Evolutionary conservation across 805 yeast species (phyloP).

Genomic region (Zygosaccharomyces bailii): DNA sequence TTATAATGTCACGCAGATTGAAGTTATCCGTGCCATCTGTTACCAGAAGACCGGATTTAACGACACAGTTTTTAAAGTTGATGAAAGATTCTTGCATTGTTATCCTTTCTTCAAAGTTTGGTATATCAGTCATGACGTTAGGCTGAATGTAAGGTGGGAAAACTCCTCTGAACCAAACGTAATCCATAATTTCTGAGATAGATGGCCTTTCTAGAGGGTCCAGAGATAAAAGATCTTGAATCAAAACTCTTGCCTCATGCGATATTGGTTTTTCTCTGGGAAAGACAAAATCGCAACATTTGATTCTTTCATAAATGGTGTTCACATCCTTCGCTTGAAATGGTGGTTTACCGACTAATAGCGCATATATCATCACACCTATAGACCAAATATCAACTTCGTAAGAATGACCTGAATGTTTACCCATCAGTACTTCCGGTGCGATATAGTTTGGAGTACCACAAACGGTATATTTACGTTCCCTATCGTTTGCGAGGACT

Average conservation of each 20-base stretch:
- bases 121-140: constrained; percentile 45
- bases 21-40: constrained; percentile 6
- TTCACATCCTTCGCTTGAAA: constrained; percentile 95
- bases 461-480: constrained; percentile 88
- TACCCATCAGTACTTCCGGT: constrained; percentile 92
- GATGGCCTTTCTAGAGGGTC: constrained; percentile 82
- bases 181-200: constrained; percentile 70
- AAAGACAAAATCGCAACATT: constrained; percentile 71
- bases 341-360: constrained; percentile 93
- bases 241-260: constrained; percentile 66
- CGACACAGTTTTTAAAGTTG: constrained; percentile 65
- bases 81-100: constrained; percentile 58
- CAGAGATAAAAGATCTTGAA: constrained; percentile 66
- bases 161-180: constrained; percentile 82
- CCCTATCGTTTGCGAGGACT: constrained; percentile 64
- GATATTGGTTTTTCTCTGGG: constrained; percentile 69
- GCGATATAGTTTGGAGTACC: constrained; percentile 99
- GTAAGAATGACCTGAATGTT: constrained; percentile 81
- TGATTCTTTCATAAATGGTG: constrained; percentile 87
- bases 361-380: constrained; percentile 93
- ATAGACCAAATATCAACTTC: constrained; percentile 98
- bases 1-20: constrained; percentile 9
- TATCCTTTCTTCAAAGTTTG: constrained; percentile 57
- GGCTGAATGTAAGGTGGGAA: constrained; percentile 72
- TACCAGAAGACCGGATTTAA: constrained; percentile 54